Evolutionary conservation across 805 yeast genomes (phyloP).

Genomic region (Ascoidea rubescens): DNA sequence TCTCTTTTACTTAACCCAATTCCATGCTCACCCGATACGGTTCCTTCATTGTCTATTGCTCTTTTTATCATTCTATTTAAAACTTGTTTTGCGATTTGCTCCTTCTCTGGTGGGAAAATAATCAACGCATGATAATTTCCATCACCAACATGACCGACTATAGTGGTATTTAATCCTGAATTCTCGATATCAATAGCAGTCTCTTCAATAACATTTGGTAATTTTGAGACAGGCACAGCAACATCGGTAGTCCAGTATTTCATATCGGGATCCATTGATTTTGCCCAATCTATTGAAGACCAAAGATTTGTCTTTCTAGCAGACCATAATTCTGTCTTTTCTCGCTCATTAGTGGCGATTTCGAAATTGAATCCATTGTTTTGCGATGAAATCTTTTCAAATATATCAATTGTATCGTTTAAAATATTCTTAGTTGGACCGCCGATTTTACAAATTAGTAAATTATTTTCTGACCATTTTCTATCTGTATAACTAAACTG

Average conservation of each 20-base stretch:
- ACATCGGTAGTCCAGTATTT: constrained; percentile 66
- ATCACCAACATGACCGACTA: constrained; percentile 73
- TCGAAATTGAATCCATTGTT: constrained; percentile 45
- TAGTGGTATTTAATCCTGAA: constrained; percentile 39
- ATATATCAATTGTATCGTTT: constrained; percentile 29
- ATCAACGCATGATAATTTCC: constrained; percentile 66
- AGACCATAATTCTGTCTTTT: constrained; percentile 54
- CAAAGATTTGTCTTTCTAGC: constrained; percentile 60
- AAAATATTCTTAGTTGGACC: constrained; percentile 28
- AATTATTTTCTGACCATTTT: constrained; percentile 44
- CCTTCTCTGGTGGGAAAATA: constrained; percentile 39
- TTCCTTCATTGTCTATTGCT: constrained; percentile 65
- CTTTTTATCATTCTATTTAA: constrained; percentile 48
- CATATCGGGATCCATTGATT: constrained; percentile 27
- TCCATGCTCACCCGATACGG: constrained; percentile 81
- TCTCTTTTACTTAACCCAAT: constrained; percentile 66
- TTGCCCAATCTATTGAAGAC: constrained; percentile 55
- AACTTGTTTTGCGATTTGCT: constrained; percentile 28
- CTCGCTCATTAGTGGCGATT: constrained; percentile 43
- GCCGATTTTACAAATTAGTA: constrained; percentile 49
- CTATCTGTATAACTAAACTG: constrained; percentile 36
- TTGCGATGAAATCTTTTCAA: constrained; percentile 32
- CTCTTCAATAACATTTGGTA: constrained; percentile 44
- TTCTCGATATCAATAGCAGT: constrained; percentile 44
- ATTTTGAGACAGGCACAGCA: constrained; percentile 61